Evolutionary conservation across 371 early-diverging fungal genomes (phyloP), one percentile per base, ranked within the genome.

Genomic region (Blakeslea trispora): DNA sequence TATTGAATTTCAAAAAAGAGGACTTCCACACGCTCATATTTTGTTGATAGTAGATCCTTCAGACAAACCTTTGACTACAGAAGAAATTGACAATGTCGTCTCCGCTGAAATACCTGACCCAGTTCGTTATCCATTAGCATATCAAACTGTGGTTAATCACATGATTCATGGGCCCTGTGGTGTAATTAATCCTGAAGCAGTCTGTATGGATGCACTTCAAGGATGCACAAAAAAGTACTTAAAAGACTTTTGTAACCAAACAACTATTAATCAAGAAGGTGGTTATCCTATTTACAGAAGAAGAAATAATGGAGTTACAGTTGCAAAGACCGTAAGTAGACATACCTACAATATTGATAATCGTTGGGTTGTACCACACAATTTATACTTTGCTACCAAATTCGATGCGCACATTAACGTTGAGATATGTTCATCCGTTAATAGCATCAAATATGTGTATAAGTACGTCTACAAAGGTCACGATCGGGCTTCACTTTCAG

Each of bases 141-240:
- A 66, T 32, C 54, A 64, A 28, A 71, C 69, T 3, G 69, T 74
- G 8, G 57, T 13, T 2, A 56, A 21, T 3, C 32, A 45, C 2
- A 74, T 78, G 71, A 51, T 74, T 13, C 74, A 75, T 64, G 70
- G 67, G 1, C 70, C 69, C n/a, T 74, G 71, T 55, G 69, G 73
- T 3, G 18, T 1, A 0, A n/a, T 34, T 3, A 52, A 62, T 19
- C 62, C 45, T 1, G 53, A 42, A 17, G 35, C 66, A 1, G 64
- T 61, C 3, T 78, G 71, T 49, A 71, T 74, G 71, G 49, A 49
- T 11, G 35, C n/a, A 45, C 63, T 28, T 60, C 48, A 0, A 31
- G 28, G 18, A 69, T 72, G 34, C 40, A 52, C 9, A n/a, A 70
- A 78, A 43, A 24, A 42, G 0, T 78, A 55, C 50, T 68, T 72